A percentile compares a stretch with the other conserved stretches of the same genome.
These are phyloP conservation scores for Fusarium setosum DNA, from an alignment of 2,329 filamentous ascomycete species.

Conservation along the genomic window DNA sequence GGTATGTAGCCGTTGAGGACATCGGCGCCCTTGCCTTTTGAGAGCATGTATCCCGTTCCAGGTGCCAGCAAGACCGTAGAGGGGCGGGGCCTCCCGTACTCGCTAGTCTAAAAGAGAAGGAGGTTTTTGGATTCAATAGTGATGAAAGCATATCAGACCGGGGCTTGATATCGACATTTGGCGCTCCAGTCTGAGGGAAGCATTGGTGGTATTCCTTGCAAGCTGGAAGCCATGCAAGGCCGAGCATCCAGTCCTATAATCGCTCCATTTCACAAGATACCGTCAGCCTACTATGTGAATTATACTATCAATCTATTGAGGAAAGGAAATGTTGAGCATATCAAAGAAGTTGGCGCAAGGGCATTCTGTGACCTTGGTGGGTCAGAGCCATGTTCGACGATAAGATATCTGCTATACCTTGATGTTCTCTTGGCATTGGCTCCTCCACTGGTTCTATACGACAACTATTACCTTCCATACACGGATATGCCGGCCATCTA, in stretches of 20 bases:
- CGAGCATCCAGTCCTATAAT: background rate
- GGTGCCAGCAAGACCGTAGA: background rate
- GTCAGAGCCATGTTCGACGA: conserved; percentile 25
- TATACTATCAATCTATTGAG: too few species aligned
- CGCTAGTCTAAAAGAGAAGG: conserved; percentile 5
- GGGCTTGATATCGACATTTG: background rate
- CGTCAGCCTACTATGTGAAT: too few species aligned
- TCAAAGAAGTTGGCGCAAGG: too few species aligned
- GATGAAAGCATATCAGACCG: conserved; percentile 15
- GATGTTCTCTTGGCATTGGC: conserved; percentile 1
- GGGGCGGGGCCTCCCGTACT: conserved; percentile 3
- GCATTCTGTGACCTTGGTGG: too few species aligned
- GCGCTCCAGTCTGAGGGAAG: background rate
- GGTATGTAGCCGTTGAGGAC: background rate
- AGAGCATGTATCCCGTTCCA: background rate
- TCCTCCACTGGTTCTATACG: conserved; percentile 21
- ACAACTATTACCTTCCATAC: conserved; percentile 38
- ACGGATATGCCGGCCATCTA: conserved; percentile 32
- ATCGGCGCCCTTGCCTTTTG: conserved; percentile 2
- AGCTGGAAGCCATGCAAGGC: background rate
- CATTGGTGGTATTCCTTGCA: background rate
- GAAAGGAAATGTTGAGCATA: too few species aligned
- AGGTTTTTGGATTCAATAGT: background rate
- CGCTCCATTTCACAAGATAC: background rate
- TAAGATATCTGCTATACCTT: conserved; percentile 1